Evolutionary conservation across 2,329 filamentous ascomycete genomes (phyloP).

Genomic region (Ophiostoma perfectum): DNA sequence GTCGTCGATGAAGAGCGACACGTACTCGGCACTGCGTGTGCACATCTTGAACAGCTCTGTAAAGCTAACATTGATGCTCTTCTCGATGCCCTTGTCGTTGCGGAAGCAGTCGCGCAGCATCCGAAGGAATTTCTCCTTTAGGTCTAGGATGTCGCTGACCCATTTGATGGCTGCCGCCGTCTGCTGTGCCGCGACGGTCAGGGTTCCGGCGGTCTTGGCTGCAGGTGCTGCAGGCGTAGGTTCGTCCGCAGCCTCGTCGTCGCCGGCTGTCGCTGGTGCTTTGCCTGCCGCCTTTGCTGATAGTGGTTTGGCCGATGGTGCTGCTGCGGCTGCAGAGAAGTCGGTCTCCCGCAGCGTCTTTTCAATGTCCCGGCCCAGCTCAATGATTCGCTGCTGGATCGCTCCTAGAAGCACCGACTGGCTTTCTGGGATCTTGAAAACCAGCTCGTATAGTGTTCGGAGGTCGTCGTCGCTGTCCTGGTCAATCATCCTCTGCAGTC

Average conservation of each 20-base stretch:
- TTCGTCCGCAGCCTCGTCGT: background rate
- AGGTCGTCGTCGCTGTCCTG: conserved; percentile 78
- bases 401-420: conserved; percentile 65
- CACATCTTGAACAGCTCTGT: conserved; percentile 93
- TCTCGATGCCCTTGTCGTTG: conserved; percentile 71
- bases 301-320: conserved; percentile 22
- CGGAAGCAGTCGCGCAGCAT: conserved; percentile 70
- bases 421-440: conserved; percentile 68
- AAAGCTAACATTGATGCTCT: conserved; percentile 79
- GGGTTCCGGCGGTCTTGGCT: background rate
- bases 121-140: conserved; percentile 86
- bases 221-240: background rate
- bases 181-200: conserved; percentile 57
- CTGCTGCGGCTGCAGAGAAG: conserved; percentile 39
- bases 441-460: conserved; percentile 72
- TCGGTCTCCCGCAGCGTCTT: conserved; percentile 54
- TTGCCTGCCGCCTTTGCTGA: conserved; percentile 30
- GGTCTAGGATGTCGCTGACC: conserved; percentile 80
- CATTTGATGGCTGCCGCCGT: conserved; percentile 86
- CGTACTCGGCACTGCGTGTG: conserved; percentile 75
- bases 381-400: conserved; percentile 68
- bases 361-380: conserved; percentile 80
- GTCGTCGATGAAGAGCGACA: conserved; percentile 95
- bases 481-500: conserved; percentile 83
- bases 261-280: conserved; percentile 37